Conservation (phyloP, 192 early-diverging fungal genomes). For the Podila verticillata region DNA sequence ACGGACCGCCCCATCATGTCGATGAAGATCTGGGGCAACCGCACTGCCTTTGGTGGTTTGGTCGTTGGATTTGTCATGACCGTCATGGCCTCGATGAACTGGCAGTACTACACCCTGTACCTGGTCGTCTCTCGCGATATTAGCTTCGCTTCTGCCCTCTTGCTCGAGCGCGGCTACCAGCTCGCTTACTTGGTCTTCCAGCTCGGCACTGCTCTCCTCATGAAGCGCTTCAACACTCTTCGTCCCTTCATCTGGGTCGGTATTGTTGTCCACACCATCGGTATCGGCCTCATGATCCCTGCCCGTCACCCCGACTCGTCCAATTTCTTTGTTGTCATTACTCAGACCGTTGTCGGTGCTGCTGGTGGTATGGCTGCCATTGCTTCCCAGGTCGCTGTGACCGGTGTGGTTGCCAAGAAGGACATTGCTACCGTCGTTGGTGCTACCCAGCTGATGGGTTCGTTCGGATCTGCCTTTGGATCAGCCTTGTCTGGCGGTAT, state of each 20-base stretch:
- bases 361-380: constrained; percentile 48
- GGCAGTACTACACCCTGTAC: constrained; percentile 42
- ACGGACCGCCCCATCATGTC: constrained; percentile 46
- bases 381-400: constrained; percentile 32
- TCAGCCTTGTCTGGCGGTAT: constrained; percentile 41
- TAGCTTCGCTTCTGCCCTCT: not conserved
- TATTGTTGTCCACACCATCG: constrained; percentile 40
- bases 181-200: constrained; percentile 39
- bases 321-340: constrained; percentile 34
- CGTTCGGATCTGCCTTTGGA: constrained; percentile 39
- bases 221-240: constrained; percentile 32
- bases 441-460: constrained; percentile 36
- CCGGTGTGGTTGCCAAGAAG: constrained; percentile 29
- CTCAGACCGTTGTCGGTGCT: constrained; percentile 49
- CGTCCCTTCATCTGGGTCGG: constrained; percentile 45
- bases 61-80: constrained; percentile 44
- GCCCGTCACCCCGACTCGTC: constrained; percentile 29
- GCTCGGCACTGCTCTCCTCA: constrained; percentile 15
- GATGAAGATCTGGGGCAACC: constrained; percentile 47
- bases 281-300: constrained; percentile 46
- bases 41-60: constrained; percentile 38
- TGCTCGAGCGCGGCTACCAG: constrained; percentile 43
- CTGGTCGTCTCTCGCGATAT: constrained; percentile 33
- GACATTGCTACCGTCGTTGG: constrained; percentile 36
- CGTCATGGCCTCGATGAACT: constrained; percentile 45